Evolutionary conservation across 805 yeast genomes (phyloP).

Genomic region (Candida koratica): DNA sequence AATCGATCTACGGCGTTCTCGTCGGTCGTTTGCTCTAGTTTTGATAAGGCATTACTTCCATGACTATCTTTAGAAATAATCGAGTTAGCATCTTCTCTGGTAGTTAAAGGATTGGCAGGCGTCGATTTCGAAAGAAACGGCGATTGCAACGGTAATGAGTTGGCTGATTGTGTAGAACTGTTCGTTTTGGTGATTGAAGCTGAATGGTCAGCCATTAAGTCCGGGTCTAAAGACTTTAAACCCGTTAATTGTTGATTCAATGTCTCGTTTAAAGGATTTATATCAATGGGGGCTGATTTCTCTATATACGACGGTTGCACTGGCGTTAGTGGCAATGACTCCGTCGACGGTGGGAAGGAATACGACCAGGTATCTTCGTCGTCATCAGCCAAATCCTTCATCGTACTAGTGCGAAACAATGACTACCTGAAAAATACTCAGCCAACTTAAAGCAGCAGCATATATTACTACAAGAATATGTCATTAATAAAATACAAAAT

Average conservation of each 20-base stretch:
- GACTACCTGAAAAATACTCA: background rate
- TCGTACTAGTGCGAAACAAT: slow-evolving; percentile 3
- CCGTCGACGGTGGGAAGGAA: slow-evolving; percentile 36
- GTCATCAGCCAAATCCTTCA: slow-evolving; percentile 18
- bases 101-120: slow-evolving; percentile 52
- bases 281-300: background rate
- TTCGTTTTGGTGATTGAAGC: background rate
- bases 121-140: slow-evolving; percentile 37
- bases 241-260: slow-evolving; percentile 3
- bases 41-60: slow-evolving; percentile 12
- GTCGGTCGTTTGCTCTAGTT: slow-evolving; percentile 8
- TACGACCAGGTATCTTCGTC: slow-evolving; percentile 42
- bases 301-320: background rate
- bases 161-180: slow-evolving; percentile 7
- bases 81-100: slow-evolving; percentile 47
- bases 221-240: background rate
- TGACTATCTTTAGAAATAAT: slow-evolving; percentile 23
- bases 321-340: slow-evolving; percentile 20
- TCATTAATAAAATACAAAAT: slow-evolving; percentile 6
- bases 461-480: slow-evolving; percentile 5
- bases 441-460: background rate
- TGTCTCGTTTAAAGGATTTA: background rate
- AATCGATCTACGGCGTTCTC: slow-evolving; percentile 7
- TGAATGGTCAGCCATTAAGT: background rate
- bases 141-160: slow-evolving; percentile 27